These are phyloP conservation scores for Boletus fagicola DNA, from an alignment of 768 basidiomycete species.

Conservation along the genomic window DNA sequence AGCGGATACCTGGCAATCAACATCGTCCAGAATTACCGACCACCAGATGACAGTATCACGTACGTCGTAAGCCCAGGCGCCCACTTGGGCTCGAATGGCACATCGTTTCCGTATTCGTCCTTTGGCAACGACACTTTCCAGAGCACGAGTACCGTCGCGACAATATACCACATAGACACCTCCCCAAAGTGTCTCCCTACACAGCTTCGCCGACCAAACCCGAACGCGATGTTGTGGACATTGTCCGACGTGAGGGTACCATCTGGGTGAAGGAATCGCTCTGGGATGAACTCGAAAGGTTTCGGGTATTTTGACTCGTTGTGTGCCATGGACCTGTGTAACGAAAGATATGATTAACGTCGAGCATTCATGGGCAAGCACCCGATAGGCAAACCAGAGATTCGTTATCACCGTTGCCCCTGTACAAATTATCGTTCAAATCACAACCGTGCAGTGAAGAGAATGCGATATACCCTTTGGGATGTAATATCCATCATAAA, in stretches of 20 bases:
- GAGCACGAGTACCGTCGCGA: constrained; percentile 18
- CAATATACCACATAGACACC: constrained; percentile 12
- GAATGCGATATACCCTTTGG: neutral
- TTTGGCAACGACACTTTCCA: constrained; percentile 14
- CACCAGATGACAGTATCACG: neutral
- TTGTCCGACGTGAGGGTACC: constrained; percentile 16
- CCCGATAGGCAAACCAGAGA: constrained; percentile 23
- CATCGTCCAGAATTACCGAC: neutral
- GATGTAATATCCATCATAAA: constrained; percentile 19
- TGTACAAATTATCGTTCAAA: constrained; percentile 2
- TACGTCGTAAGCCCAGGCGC: constrained; percentile 14
- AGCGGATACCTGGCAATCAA: constrained; percentile 10
- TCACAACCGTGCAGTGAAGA: neutral
- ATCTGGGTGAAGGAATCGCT: constrained; percentile 31
- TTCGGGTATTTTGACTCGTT: constrained; percentile 34
- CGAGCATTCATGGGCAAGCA: neutral
- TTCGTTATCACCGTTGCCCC: constrained; percentile 29
- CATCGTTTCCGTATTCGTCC: constrained; percentile 12
- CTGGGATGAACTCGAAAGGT: constrained; percentile 37
- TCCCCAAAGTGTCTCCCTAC: constrained; percentile 21
- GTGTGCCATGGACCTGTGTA: constrained; percentile 17
- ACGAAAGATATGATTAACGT: neutral
- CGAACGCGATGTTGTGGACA: constrained; percentile 17
- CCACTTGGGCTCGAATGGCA: constrained; percentile 13
- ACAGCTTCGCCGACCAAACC: constrained; percentile 23